Conservation (phyloP, 805 yeast species). For the Pichia californica region DNA sequence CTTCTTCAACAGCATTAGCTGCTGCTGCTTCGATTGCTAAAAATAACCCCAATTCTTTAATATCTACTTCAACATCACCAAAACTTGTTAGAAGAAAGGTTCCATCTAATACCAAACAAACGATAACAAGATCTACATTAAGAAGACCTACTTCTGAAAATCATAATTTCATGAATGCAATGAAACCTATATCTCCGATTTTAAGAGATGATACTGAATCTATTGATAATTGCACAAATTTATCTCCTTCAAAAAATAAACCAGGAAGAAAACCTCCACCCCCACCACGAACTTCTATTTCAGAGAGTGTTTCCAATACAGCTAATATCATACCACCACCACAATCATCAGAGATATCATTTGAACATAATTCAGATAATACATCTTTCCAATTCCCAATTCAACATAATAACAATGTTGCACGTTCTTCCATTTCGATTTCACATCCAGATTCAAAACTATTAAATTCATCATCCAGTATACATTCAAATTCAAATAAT, state of each 20-base stretch:
- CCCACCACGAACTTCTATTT: background rate
- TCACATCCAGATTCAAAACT: background rate
- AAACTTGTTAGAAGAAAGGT: background rate
- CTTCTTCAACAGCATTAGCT: constrained; percentile 29
- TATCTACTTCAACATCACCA: constrained; percentile 11
- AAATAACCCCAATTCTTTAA: constrained; percentile 24
- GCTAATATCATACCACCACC: background rate
- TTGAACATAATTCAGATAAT: background rate
- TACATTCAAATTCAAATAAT: background rate
- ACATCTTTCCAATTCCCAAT: background rate
- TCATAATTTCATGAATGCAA: background rate
- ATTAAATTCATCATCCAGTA: background rate
- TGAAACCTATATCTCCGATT: no score
- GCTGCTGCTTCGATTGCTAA: constrained; percentile 33
- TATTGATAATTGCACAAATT: no score
- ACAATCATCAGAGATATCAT: background rate
- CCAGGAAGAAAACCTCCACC: constrained; percentile 16
- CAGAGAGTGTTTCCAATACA: background rate
- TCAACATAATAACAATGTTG: background rate
- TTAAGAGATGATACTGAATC: no score
- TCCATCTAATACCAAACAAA: background rate
- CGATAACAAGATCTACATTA: background rate
- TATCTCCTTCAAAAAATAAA: no score
- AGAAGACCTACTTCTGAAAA: background rate
- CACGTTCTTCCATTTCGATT: background rate